A percentile compares a stretch with the other conserved stretches of the same genome.
These are phyloP conservation scores for Linum tenue DNA, from an alignment of 345 rosid genomes.

Conservation along the genomic window DNA sequence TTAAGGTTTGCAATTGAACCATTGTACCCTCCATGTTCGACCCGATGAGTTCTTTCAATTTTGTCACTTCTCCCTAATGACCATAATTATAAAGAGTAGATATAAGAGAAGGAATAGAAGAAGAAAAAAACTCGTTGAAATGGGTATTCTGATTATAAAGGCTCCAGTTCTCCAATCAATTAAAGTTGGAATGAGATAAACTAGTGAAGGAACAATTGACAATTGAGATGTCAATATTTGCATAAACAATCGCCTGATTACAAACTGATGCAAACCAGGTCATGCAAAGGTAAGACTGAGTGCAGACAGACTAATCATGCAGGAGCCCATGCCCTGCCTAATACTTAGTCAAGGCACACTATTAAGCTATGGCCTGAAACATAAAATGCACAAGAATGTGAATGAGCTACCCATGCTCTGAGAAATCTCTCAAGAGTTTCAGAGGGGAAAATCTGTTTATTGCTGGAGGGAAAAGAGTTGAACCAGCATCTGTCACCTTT, in stretches of 20 bases:
- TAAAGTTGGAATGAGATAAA: no score
- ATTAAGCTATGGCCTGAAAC: background rate
- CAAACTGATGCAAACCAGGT: no score
- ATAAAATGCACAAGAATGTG: background rate
- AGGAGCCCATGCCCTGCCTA: no score
- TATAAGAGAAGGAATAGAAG: background rate
- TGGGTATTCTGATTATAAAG: background rate
- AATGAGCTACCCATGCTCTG: background rate
- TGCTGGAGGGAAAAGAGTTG: background rate
- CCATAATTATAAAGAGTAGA: background rate
- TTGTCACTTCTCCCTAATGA: slow-evolving; percentile 44
- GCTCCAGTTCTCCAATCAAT: no score
- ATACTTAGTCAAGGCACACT: no score
- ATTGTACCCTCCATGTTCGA: slow-evolving; percentile 43
- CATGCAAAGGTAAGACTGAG: no score
- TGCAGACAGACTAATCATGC: no score
- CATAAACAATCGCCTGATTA: no score
- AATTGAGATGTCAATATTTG: no score
- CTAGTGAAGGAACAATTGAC: no score
- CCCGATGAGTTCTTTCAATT: slow-evolving; percentile 25
- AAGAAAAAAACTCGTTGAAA: background rate
- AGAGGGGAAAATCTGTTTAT: background rate
- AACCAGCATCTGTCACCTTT: no score
- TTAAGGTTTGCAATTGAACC: slow-evolving; percentile 15
- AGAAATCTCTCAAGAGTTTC: background rate